Evolutionary conservation across 352 stramenopile genomes (phyloP).

Genomic region (Blastocystis sp.): DNA sequence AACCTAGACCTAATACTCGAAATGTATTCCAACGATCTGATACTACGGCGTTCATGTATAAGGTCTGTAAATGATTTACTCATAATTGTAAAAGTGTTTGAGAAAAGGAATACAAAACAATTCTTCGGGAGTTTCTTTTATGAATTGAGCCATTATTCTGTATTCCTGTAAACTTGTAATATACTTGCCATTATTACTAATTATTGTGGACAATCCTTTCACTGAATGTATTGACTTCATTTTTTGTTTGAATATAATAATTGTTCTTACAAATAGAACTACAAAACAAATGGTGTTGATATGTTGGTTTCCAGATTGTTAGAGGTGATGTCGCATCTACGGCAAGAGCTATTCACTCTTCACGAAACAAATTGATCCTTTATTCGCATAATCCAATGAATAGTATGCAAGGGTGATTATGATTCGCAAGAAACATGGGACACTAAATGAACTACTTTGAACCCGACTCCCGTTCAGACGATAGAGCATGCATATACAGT

Average conservation of each 20-base stretch:
- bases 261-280: too few species aligned
- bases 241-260: too few species aligned
- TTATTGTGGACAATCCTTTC: too few species aligned
- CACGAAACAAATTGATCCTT: background rate
- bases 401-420: background rate
- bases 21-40: background rate
- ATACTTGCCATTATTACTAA: too few species aligned
- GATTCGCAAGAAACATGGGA: conserved; percentile 4
- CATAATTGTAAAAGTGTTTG: background rate
- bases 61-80: background rate
- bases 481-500: background rate
- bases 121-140: background rate
- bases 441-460: background rate
- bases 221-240: too few species aligned
- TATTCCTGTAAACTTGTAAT: too few species aligned
- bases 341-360: too few species aligned
- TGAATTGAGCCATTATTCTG: too few species aligned
- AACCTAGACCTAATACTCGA: background rate
- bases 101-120: background rate
- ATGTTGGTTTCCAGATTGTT: too few species aligned
- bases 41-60: background rate
- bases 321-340: too few species aligned
- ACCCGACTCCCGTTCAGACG: background rate
- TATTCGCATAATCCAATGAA: background rate
- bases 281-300: too few species aligned